Base-by-base conservation (phyloP, 208 protist species). In the Herpetomonas tarakana region DNA sequence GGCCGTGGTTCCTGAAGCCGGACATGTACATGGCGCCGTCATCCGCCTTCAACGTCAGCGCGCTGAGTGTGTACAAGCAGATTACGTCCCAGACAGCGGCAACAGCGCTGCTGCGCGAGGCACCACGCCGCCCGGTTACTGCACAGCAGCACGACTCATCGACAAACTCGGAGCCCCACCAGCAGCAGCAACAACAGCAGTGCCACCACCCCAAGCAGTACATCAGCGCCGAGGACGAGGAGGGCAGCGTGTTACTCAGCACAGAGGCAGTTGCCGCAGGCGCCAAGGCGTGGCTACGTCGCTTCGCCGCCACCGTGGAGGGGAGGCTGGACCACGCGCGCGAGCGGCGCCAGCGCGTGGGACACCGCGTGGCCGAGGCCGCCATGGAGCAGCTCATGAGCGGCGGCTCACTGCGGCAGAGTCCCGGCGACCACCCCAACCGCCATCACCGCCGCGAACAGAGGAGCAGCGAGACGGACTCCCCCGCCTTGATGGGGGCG, bases 1-100 rank as follows among this genome's bases (percentile, higher is more conserved):
- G 74, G 53, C 81, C 87, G 51, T 93, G 87, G 84, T 91, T 91
- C 53, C 49, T 86, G 31, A 68, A 78, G 22, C 76, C 81, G 22
- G 61, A 84, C 24, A 76, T 84, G 56, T 87, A 86, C 61, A 64
- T 84, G 50, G 62, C 68, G 9, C 71, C 77, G 2, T 52, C 62
- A 11, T 39, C 72, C 7, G 49, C 52, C 44, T 61, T 74, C 62
- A 68, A 59, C 9, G 55, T 68, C 24, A 78, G 83, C 11, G 61
- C 83, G 4, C 65, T 79, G 56, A 58, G 81, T 27, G 58, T 78
- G 2, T 93, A 78, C 47, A 65, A 81, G 26, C 58, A 54, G 12
- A 41, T 58, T 57, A 47, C 59, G 47, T 39, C 29, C 16, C 30
- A 7, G 51, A 39, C 25, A 45, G 59, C 29, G 28, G 41, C 27